Percentiles rank a stretch among this genome's conserved stretches.
Conservation (phyloP, 2,329 filamentous ascomycete genomes). For the Colletotrichum siamense region DNA sequence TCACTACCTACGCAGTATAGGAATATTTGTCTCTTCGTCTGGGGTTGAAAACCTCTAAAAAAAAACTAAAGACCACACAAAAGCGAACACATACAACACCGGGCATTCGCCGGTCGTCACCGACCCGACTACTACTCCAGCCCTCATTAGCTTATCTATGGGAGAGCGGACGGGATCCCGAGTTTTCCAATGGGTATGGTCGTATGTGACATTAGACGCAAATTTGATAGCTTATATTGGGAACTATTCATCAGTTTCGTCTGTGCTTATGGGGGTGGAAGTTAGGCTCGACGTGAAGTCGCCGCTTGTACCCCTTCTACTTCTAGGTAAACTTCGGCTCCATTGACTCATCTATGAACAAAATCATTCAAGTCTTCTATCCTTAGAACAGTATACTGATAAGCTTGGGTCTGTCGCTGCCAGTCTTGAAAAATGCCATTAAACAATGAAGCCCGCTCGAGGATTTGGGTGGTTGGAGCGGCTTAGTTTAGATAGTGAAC, state of each 20-base stretch:
- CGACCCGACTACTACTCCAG: neutral
- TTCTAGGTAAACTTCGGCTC: neutral
- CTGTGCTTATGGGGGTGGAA: neutral
- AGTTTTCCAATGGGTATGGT: neutral
- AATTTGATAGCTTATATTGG: neutral
- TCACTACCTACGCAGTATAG: neutral
- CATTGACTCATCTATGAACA: neutral
- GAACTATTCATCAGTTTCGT: neutral
- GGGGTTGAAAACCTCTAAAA: neutral
- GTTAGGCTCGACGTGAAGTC: neutral
- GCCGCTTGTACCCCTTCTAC: neutral
- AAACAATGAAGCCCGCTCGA: neutral
- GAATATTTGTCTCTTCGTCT: neutral
- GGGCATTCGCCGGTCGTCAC: neutral
- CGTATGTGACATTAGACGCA: rapidly evolving
- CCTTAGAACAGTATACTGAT: neutral
- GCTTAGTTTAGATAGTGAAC: neutral
- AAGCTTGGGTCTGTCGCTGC: neutral
- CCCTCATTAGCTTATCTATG: neutral
- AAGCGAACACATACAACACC: neutral
- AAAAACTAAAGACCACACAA: neutral
- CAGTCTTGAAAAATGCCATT: neutral
- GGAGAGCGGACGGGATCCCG: neutral
- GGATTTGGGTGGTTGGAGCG: neutral
- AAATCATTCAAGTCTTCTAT: neutral